These are phyloP conservation scores for Coccomyxa subellipsoidea DNA, from an alignment of 163 green algal genomes.

Conservation along the genomic window DNA sequence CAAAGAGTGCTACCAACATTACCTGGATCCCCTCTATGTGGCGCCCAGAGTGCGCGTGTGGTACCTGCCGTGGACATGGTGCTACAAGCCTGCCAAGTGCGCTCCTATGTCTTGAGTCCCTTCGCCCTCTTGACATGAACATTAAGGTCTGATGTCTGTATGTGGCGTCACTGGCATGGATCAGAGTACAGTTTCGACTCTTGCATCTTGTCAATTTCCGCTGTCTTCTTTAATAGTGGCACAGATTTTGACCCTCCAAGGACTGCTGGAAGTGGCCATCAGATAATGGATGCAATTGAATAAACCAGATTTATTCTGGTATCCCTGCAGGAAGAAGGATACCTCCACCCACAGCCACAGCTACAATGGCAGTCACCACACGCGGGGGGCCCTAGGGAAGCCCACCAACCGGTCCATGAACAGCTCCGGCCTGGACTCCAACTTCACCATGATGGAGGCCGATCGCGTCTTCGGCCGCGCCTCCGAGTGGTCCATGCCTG, in stretches of 20 bases:
- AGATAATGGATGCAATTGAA: too few species aligned
- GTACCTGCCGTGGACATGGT: neutral
- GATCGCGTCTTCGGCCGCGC: neutral
- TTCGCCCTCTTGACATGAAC: too few species aligned
- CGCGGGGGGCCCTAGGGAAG: neutral
- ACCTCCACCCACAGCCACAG: neutral
- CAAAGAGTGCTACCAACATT: constrained; percentile 28
- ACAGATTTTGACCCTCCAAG: too few species aligned
- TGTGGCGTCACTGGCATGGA: too few species aligned
- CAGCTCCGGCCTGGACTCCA: neutral
- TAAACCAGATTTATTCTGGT: too few species aligned
- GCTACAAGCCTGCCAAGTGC: neutral
- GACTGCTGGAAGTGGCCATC: too few species aligned
- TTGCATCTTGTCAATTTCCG: too few species aligned
- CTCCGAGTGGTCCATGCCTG: neutral
- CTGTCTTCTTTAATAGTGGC: too few species aligned
- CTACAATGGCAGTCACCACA: neutral
- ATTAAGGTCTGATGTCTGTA: too few species aligned
- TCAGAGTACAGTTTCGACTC: too few species aligned
- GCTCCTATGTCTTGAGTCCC: neutral
- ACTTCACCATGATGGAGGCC: neutral
- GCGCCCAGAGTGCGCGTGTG: neutral
- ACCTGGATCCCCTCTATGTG: constrained; percentile 22
- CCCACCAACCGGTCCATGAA: neutral
- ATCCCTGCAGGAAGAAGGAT: neutral